Evolutionary conservation across 1,139 yeast genomes (phyloP), one percentile per base, ranked within the genome.

Genomic region (Pichia sp.): DNA sequence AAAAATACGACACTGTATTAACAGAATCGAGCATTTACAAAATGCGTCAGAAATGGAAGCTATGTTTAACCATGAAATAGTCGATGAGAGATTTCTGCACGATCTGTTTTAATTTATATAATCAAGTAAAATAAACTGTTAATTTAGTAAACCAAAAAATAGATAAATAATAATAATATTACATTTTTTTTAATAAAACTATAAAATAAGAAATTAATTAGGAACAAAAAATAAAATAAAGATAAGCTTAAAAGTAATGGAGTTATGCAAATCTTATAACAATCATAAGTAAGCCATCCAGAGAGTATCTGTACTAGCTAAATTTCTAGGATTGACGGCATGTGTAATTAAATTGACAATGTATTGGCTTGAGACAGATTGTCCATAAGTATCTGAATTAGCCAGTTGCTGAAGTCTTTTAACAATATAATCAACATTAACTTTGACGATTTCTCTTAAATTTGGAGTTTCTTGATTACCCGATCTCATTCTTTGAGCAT

Each of bases 281-380:
- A 23, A 6, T 35, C 20, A 40, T 11, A 90, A 76, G 69, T 89
- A 92, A 1, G 98, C 95, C 96, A 92, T 89, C 94, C 96, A 92
- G 52, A 87, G 73, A 29, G 90, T 83, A 59, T 94, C 98, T 22
- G 96, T 85, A 49, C 89, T 81, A 12, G 97, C 97, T 61, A 94
- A 70, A 58, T 87, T 87, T 57, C 96, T 78, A 30, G 98, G 97
- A 60, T 90, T 92, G 12, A 92, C 98, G 5, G 99, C 97, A 59
- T 87, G 94, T 4, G 96, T 84, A 45, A 94, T 87, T 60, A 92
- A 75, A 56, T 92, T 97, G 55, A 92, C 75, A 31, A 90, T 87
- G 51, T 87, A 84, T 62, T 92, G 98, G 40, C 96, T 87, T n/a
- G 95, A 87, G 16, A 94, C 94, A 10, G 73, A 66, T 47, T 59